Base-by-base conservation (phyloP, 2,329 filamentous ascomycete species). In the Elsinoe ampelina region DNA sequence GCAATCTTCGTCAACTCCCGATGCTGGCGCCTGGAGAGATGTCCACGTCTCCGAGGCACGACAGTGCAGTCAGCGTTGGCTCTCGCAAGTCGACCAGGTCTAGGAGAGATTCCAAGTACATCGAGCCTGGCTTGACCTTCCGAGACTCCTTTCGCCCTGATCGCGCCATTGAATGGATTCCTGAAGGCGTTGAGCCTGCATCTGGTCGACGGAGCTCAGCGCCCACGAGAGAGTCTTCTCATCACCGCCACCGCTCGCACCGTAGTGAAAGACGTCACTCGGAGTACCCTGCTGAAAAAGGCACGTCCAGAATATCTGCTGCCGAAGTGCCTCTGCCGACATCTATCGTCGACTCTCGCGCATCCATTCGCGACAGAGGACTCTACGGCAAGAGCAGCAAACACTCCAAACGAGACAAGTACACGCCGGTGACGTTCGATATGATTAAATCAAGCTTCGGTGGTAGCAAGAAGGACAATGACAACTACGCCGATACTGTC, bases 401-500 rank as follows among this genome's bases (percentile, higher is more conserved):
- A 10, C 17, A 22, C 17, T 39, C 32, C 13, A 52, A 52, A 11
- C 32, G 48, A 8, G 48, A 52, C 7, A 36, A 39, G 12, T 35
- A 35, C 19, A 35, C 48, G 7, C 48, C 48, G 1, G 48, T 52
- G 7, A 38, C 48, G 34, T 52, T 52, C 17, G 48, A 52, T 8
- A 32, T 48, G 8, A 56, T 56, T 11, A 48, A 34, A 15, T 38
- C 38, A 3, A 45, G 38, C 26, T 56, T 56, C 22, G 54, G 54
- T 19, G 54, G 54, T n/a, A 65, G 68, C 42, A 66, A 67, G n/a
- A 64, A 68, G 17, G 35, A 57, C 17, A 39, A 39, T 15, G 39
- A 57, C 30, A 17, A 19, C 26, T 52, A 77, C 57, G 64, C 65
- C 52, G 73, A 73, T 59, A 76, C 74, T 3, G 71, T 78, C 1